Evolutionary conservation across 225 moss, liverwort and hornwort genomes (phyloP).

Genomic region (Pseudoscleropodium purum): DNA sequence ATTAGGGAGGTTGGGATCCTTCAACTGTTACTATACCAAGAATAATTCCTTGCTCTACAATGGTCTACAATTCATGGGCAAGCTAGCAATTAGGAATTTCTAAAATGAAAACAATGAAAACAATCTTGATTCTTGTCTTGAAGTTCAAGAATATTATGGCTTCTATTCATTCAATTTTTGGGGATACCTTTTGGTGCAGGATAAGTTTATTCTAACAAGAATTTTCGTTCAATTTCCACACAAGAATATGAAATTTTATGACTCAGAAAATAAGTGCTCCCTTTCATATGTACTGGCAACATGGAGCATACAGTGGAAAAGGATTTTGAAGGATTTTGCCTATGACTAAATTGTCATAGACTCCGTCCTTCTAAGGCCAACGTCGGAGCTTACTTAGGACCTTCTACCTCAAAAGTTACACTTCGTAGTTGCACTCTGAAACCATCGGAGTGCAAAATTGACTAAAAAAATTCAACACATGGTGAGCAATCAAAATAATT

Average conservation of each 20-base stretch:
- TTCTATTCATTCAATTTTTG: background rate
- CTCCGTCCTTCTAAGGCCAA: background rate
- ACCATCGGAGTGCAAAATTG: background rate
- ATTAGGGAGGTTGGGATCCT: fast-evolving
- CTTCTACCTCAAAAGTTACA: background rate
- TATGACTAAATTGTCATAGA: background rate
- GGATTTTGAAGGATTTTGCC: no score
- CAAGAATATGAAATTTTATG: background rate
- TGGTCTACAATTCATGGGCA: background rate
- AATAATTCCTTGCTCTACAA: background rate
- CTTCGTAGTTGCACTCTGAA: background rate
- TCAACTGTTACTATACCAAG: background rate
- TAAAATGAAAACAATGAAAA: background rate
- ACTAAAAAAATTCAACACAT: background rate
- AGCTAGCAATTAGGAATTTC: background rate
- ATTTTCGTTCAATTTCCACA: background rate
- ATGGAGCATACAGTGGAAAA: background rate
- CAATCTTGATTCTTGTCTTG: background rate
- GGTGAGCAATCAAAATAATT: background rate
- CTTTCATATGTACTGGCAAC: background rate
- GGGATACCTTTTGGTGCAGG: background rate
- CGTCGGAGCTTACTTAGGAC: background rate
- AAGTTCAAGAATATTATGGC: background rate
- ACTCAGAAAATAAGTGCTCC: background rate
- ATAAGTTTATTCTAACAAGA: background rate